Conservation (phyloP, 2,329 filamentous ascomycete species). For the Cercospora zeae-maydis region DNA sequence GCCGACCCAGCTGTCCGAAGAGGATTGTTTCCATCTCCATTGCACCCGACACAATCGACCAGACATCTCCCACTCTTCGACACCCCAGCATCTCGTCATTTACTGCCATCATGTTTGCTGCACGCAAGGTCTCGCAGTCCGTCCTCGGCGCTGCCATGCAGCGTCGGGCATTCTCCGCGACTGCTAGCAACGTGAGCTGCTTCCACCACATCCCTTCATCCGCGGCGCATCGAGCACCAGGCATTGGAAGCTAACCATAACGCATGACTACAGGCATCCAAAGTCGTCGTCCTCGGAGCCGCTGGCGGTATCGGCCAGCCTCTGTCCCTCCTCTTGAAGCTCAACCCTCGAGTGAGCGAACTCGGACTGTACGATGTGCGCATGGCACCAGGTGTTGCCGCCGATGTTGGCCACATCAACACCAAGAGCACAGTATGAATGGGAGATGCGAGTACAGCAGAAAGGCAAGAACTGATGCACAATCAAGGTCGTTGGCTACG, state of each 20-base stretch:
- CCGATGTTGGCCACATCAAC: conserved; percentile 98
- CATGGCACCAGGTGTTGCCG: conserved; percentile 91
- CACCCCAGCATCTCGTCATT: conserved; percentile 1
- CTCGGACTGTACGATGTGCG: conserved; percentile 98
- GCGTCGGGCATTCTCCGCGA: conserved; percentile 53
- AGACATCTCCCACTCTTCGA: neutral
- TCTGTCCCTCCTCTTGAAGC: conserved; percentile 95
- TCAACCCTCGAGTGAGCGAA: conserved; percentile 90
- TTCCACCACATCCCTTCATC: neutral
- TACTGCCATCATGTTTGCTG: conserved; percentile 65
- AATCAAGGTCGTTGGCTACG: conserved; percentile 74
- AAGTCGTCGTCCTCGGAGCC: conserved; percentile 95
- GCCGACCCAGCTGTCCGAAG: neutral
- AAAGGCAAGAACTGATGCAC: conserved; percentile 17
- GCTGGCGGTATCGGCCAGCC: conserved; percentile 98
- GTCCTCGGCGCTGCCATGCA: conserved; percentile 48
- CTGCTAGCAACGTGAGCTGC: conserved; percentile 47
- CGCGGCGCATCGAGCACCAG: conserved; percentile 1
- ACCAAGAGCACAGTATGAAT: conserved; percentile 72
- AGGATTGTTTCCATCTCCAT: neutral
- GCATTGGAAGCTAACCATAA: conserved; percentile 10
- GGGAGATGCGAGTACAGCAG: neutral
- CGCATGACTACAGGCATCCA: conserved; percentile 68
- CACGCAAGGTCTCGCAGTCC: conserved; percentile 43
- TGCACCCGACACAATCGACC: neutral